phyloP scores from a whole-genome alignment of 2,329 filamentous ascomycete genomes.

The Aspergillus ochraceoroseus region DNA sequence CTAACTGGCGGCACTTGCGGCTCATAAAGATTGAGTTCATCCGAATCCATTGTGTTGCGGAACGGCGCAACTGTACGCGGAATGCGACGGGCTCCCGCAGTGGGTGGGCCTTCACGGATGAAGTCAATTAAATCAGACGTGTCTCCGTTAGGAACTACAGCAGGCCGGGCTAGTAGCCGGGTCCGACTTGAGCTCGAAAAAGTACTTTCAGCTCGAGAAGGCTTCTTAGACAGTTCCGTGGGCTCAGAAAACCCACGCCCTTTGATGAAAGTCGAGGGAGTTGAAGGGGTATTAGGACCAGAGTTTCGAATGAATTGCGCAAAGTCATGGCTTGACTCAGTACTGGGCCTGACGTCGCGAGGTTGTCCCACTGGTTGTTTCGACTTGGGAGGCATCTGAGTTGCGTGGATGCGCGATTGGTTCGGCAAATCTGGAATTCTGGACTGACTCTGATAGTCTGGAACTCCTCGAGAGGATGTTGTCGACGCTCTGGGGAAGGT shows the following conservation, averaged over 20 bases:
- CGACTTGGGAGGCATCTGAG: slow-evolving; percentile 16
- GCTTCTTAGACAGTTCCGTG: slow-evolving; percentile 17
- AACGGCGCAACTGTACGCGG: slow-evolving; percentile 80
- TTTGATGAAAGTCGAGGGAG: slow-evolving; percentile 13
- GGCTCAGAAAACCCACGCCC: slow-evolving; percentile 18
- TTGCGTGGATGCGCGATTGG: slow-evolving; percentile 23
- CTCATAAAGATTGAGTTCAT: slow-evolving; percentile 54
- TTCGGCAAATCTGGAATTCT: slow-evolving; percentile 26
- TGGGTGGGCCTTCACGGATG: slow-evolving; percentile 78
- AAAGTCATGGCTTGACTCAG: slow-evolving; percentile 73
- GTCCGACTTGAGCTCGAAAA: slow-evolving; percentile 24
- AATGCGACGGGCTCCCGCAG: slow-evolving; percentile 62
- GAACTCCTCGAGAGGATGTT: slow-evolving; percentile 21
- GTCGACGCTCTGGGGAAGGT: slow-evolving; percentile 21
- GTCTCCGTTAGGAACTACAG: slow-evolving; percentile 57
- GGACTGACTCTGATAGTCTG: slow-evolving; percentile 18
- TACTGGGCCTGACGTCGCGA: slow-evolving; percentile 66
- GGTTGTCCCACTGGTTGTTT: slow-evolving; percentile 44
- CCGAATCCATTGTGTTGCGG: slow-evolving; percentile 77
- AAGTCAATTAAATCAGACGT: slow-evolving; percentile 93
- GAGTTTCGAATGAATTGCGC: slow-evolving; percentile 85
- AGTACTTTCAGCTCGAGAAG: slow-evolving; percentile 16
- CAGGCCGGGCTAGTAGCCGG: slow-evolving; percentile 66
- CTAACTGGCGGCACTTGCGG: slow-evolving; percentile 36
- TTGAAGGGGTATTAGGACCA: slow-evolving; percentile 52